These are phyloP conservation scores for Zygotorulaspora chibaensis DNA, from an alignment of 805 yeast genomes.

Conservation along the genomic window DNA sequence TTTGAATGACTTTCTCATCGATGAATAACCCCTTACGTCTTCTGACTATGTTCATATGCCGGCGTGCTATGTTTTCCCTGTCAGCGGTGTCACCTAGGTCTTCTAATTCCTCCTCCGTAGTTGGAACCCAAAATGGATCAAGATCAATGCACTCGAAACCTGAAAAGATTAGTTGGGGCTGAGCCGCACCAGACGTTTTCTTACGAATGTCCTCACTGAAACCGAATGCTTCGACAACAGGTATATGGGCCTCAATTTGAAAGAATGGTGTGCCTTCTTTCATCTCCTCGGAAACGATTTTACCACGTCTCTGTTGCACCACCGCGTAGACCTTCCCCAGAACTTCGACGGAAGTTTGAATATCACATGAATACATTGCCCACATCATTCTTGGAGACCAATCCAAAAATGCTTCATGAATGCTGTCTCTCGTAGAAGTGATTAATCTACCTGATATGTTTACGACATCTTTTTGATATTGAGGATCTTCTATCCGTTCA, in stretches of 20 bases:
- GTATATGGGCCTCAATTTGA: constrained; percentile 76
- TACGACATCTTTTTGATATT: constrained; percentile 34
- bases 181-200: constrained; percentile 93
- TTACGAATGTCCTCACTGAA: constrained; percentile 92
- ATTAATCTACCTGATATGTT: constrained; percentile 69
- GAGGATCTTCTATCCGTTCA: constrained; percentile 18
- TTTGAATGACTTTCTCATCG: constrained; percentile 83
- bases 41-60: constrained; percentile 78
- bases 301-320: constrained; percentile 82
- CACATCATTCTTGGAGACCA: constrained; percentile 89
- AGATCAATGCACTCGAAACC: constrained; percentile 84
- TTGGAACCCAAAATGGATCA: constrained; percentile 99
- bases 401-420: constrained; percentile 64
- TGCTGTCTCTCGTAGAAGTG: constrained; percentile 64
- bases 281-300: constrained; percentile 85
- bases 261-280: constrained; percentile 98
- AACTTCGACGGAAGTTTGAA: constrained; percentile 92
- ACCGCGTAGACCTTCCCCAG: constrained; percentile 94
- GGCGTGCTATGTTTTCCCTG: constrained; percentile 83
- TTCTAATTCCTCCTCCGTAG: constrained; percentile 93
- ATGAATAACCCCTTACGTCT: constrained; percentile 84
- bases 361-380: constrained; percentile 91
- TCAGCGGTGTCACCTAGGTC: constrained; percentile 91
- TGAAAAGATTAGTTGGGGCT: constrained; percentile 87
- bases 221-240: constrained; percentile 95